A percentile compares a stretch with the other conserved stretches of the same genome.
Evolutionary conservation across 306 rosid species (phyloP).

Genomic region (Casuarina cunninghamiana): DNA sequence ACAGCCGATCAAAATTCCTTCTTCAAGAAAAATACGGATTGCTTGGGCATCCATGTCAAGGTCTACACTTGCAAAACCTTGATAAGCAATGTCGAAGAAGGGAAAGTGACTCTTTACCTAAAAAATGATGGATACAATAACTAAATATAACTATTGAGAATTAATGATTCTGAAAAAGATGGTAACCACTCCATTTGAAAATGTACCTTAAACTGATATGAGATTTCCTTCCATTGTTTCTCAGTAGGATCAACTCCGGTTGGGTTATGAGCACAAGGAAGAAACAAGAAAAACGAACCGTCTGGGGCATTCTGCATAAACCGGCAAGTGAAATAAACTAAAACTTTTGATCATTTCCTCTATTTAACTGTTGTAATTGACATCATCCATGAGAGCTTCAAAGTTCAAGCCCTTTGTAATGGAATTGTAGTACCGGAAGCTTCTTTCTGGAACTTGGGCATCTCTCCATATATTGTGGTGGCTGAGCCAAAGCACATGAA

Average conservation of each 20-base stretch:
- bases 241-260: too few species aligned
- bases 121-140: neutral
- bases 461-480: slow-evolving; percentile 45
- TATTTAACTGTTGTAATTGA: neutral
- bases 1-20: slow-evolving; percentile 36
- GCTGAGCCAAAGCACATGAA: slow-evolving; percentile 19
- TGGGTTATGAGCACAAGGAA: too few species aligned
- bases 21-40: slow-evolving; percentile 35
- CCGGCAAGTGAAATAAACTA: neutral
- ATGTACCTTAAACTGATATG: slow-evolving; percentile 32
- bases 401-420: slow-evolving; percentile 37
- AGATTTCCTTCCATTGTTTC: neutral
- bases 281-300: slow-evolving; percentile 16
- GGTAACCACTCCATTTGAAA: neutral
- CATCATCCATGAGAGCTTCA: slow-evolving; percentile 37
- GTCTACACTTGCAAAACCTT: too few species aligned
- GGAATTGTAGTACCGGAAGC: slow-evolving; percentile 36
- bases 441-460: slow-evolving; percentile 35
- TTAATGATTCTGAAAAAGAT: neutral
- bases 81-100: too few species aligned
- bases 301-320: slow-evolving; percentile 36
- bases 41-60: slow-evolving; percentile 42
- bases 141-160: neutral
- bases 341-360: neutral
- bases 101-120: slow-evolving; percentile 24